Evolutionary conservation across 371 early-diverging fungal species (phyloP).

Genomic region (Batkoa obscura): DNA sequence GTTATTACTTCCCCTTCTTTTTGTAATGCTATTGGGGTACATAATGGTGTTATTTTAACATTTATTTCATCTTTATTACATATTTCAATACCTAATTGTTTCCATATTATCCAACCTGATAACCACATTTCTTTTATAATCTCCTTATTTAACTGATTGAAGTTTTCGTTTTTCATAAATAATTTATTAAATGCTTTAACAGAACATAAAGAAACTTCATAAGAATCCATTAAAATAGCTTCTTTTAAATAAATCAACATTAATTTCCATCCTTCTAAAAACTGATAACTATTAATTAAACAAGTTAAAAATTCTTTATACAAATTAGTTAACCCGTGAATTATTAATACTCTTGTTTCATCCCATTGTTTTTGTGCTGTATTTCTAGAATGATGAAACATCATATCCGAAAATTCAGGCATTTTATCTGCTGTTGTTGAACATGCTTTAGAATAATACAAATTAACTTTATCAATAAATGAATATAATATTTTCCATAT

Average conservation of each 20-base stretch:
- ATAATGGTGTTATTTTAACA: slow-evolving; percentile 1
- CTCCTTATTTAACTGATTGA: slow-evolving; percentile 12
- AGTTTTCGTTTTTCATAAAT: slow-evolving; percentile 22
- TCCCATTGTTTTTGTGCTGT: slow-evolving; percentile 85
- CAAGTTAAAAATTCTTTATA: slow-evolving; percentile 45
- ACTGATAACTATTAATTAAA: slow-evolving; percentile 31
- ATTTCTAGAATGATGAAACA: slow-evolving; percentile 45
- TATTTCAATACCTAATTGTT: slow-evolving; percentile 44
- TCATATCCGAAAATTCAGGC: slow-evolving; percentile 15
- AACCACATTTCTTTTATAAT: slow-evolving; percentile 32
- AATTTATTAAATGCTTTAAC: slow-evolving; percentile 44
- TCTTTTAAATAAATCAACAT: slow-evolving; percentile 55
- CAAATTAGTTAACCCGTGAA: slow-evolving; percentile 50
- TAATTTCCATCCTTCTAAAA: slow-evolving; percentile 37
- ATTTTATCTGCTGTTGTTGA: slow-evolving; percentile 16
- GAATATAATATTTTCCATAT: slow-evolving; percentile 81
- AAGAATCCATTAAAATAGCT: slow-evolving; percentile 42
- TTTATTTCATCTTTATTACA: slow-evolving; percentile 10
- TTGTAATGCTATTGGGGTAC: neutral
- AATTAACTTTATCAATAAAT: slow-evolving; percentile 55
- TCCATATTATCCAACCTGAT: slow-evolving; percentile 59
- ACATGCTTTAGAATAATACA: slow-evolving; percentile 12
- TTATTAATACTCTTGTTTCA: slow-evolving; percentile 72
- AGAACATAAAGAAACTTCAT: slow-evolving; percentile 58
- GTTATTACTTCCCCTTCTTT: neutral